These are phyloP conservation scores for Candida glucosophila DNA, from an alignment of 1,139 yeast species.

Conservation along the genomic window DNA sequence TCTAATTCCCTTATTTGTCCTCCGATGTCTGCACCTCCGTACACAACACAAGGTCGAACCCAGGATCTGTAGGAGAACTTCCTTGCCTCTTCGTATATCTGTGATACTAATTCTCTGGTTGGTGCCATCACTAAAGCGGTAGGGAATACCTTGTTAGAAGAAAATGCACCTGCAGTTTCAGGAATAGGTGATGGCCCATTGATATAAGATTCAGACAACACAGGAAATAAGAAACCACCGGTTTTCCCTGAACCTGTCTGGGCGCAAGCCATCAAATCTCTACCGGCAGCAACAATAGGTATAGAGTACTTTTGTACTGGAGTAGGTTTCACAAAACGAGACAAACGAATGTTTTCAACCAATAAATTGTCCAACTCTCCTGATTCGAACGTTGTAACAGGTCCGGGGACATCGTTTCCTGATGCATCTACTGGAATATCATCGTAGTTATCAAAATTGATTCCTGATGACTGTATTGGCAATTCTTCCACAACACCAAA, in stretches of 20 bases:
- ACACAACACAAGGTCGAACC: slow-evolving; percentile 94
- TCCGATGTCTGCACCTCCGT: slow-evolving; percentile 96
- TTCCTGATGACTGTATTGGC: slow-evolving; percentile 85
- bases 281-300: slow-evolving; percentile 90
- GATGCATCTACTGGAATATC: slow-evolving; percentile 98
- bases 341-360: slow-evolving; percentile 77
- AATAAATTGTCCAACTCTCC: slow-evolving; percentile 89
- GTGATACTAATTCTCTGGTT: slow-evolving; percentile 96
- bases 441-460: slow-evolving; percentile 96
- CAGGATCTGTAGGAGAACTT: slow-evolving; percentile 97
- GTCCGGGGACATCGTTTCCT: slow-evolving; percentile 93
- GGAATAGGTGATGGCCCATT: slow-evolving; percentile 77
- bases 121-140: slow-evolving; percentile 95
- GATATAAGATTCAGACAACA: slow-evolving; percentile 81
- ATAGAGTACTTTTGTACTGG: slow-evolving; percentile 98
- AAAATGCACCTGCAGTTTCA: slow-evolving; percentile 46
- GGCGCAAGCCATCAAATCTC: slow-evolving; percentile 95
- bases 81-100: slow-evolving; percentile 91
- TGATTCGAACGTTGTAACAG: slow-evolving; percentile 76
- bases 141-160: slow-evolving; percentile 78
- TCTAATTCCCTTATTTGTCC: slow-evolving; percentile 82
- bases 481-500: slow-evolving; percentile 86
- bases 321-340: slow-evolving; percentile 92
- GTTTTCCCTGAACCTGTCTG: slow-evolving; percentile 99
- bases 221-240: slow-evolving; percentile 99